A percentile compares a stretch with the other conserved stretches of the same genome.
phyloP scores from a whole-genome alignment of 257 asterid genomes.

The Penstemon davidsonii region DNA sequence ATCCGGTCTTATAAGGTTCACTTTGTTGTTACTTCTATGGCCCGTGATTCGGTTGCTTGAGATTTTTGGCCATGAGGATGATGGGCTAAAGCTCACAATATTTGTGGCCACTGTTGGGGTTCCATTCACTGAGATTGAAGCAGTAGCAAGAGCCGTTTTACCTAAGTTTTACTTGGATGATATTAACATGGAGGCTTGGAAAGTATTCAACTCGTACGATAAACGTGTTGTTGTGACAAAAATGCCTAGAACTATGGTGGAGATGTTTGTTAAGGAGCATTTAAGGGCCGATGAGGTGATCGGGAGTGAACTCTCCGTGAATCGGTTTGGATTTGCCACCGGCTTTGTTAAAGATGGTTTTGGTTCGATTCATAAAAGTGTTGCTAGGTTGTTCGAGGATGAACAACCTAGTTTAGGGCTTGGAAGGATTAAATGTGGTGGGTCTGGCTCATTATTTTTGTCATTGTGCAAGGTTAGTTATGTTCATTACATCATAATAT shows the following conservation, averaged over 20 bases:
- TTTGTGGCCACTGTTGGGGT: conserved; percentile 67
- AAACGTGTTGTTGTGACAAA: conserved; percentile 66
- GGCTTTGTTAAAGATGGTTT: conserved; percentile 52
- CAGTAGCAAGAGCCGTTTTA: conserved; percentile 74
- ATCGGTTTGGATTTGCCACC: conserved; percentile 60
- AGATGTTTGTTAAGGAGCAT: conserved; percentile 75
- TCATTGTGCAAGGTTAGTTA: conserved; percentile 57
- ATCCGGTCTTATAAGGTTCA: conserved; percentile 66
- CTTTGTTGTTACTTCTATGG: conserved; percentile 52
- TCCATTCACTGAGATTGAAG: conserved; percentile 54
- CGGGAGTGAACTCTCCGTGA: conserved; percentile 59
- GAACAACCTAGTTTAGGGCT: conserved; percentile 54
- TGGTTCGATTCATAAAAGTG: conserved; percentile 33
- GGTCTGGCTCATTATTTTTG: conserved; percentile 41
- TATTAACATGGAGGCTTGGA: conserved; percentile 62
- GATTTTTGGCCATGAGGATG: conserved; percentile 44
- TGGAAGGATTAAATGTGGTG: conserved; percentile 36
- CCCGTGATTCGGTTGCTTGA: conserved; percentile 60
- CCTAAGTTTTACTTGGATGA: conserved; percentile 79
- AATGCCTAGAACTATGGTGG: conserved; percentile 77
- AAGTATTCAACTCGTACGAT: conserved; percentile 43
- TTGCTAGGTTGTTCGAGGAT: conserved; percentile 41
- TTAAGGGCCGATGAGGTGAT: conserved; percentile 60
- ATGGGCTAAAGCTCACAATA: conserved; percentile 58
- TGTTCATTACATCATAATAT: background rate